Conservation (phyloP, 768 basidiomycete genomes). For the Hygrophoropsis aurantiaca region DNA sequence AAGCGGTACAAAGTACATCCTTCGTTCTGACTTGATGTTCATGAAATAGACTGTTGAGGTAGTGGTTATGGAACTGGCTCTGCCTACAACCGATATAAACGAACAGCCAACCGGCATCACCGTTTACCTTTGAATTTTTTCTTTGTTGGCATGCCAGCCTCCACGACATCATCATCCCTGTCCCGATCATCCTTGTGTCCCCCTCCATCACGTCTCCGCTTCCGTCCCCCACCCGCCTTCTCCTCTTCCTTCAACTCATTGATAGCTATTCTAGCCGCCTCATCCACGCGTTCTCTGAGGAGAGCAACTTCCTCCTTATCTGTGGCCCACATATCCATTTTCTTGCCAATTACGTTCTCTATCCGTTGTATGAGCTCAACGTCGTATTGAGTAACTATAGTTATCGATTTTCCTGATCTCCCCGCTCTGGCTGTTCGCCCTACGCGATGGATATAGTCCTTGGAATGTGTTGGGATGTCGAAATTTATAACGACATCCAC, state of each 20-base stretch:
- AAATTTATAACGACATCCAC: constrained; percentile 98
- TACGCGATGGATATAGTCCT: constrained; percentile 98
- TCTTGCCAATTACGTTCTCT: constrained; percentile 88
- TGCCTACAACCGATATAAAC: too few species aligned
- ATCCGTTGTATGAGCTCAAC: constrained; percentile 95
- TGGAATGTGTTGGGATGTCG: constrained; percentile 95
- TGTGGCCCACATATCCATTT: constrained; percentile 85
- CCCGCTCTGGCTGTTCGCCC: constrained; percentile 97
- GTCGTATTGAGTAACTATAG: constrained; percentile 98
- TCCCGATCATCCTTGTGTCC: constrained; percentile 74
- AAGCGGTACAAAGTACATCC: constrained; percentile 65
- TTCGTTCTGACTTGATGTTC: constrained; percentile 76
- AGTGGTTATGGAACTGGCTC: too few species aligned
- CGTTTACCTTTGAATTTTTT: constrained; percentile 55
- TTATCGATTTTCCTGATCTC: constrained; percentile 94
- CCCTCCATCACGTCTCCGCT: constrained; percentile 47
- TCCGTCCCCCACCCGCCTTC: constrained; percentile 48
- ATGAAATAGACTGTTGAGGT: constrained; percentile 36
- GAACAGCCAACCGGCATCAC: constrained; percentile 15
- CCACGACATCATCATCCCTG: constrained; percentile 88
- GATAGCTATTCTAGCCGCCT: constrained; percentile 77
- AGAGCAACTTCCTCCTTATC: constrained; percentile 88
- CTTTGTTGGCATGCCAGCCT: constrained; percentile 80
- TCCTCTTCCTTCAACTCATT: constrained; percentile 81
- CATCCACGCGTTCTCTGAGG: constrained; percentile 83